These are phyloP conservation scores for Leishmania lainsoni DNA, from an alignment of 208 protist genomes.

Conservation along the genomic window DNA sequence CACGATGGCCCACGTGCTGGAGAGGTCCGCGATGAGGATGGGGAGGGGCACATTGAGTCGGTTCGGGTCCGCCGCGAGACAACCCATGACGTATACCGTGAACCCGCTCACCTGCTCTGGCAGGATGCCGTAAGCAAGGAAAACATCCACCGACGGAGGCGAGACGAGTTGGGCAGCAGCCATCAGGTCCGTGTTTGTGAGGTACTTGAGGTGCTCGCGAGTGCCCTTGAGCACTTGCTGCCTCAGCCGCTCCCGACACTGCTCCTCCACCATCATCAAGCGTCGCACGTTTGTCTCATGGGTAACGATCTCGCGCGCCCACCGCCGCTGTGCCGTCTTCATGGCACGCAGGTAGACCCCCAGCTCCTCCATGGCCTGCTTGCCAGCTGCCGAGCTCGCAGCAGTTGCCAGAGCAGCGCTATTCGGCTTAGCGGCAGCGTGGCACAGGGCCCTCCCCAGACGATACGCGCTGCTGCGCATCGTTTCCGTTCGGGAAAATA, in stretches of 20 bases:
- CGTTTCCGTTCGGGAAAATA: not conserved
- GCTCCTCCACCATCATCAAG: constrained; percentile 80
- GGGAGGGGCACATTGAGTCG: constrained; percentile 41
- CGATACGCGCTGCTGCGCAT: not conserved
- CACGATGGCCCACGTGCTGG: constrained; percentile 68
- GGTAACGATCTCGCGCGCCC: constrained; percentile 56
- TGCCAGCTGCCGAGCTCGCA: constrained; percentile 14
- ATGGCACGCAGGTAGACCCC: constrained; percentile 72
- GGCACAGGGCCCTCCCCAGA: not conserved
- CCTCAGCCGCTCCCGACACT: constrained; percentile 55
- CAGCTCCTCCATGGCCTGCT: constrained; percentile 60
- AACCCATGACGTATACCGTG: constrained; percentile 73
- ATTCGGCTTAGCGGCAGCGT: not conserved
- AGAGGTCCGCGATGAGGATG: constrained; percentile 69
- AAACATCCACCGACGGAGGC: constrained; percentile 41
- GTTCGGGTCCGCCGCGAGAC: constrained; percentile 51
- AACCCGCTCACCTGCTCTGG: constrained; percentile 60
- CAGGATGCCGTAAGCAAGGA: constrained; percentile 53
- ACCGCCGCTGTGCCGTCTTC: constrained; percentile 56
- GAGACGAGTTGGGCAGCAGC: constrained; percentile 38
- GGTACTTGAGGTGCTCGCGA: constrained; percentile 50
- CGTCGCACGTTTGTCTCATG: constrained; percentile 73
- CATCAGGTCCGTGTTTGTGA: constrained; percentile 73
- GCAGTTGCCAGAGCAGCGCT: not conserved
- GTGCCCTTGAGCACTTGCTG: constrained; percentile 63